Evolutionary conservation across 2,329 filamentous ascomycete species (phyloP).

Genomic region (Cadophora malorum): DNA sequence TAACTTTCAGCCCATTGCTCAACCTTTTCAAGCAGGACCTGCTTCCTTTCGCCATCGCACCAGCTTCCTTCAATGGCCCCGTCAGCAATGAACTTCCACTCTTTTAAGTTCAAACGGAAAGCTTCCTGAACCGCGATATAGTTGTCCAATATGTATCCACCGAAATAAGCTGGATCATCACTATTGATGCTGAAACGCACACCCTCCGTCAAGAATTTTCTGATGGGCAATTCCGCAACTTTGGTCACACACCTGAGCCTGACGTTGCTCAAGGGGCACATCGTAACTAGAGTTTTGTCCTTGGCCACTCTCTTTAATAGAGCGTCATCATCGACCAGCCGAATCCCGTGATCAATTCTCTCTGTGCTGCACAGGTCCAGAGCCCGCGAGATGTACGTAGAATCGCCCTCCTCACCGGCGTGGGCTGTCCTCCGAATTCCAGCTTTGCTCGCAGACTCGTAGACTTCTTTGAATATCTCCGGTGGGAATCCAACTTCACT

Average conservation of each 20-base stretch:
- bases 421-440: constrained; percentile 73
- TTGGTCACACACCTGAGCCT: constrained; percentile 54
- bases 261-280: constrained; percentile 79
- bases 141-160: constrained; percentile 76
- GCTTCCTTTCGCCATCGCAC: constrained; percentile 69
- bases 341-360: constrained; percentile 79
- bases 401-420: constrained; percentile 76
- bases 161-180: constrained; percentile 64
- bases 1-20: constrained; percentile 46
- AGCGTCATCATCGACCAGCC: constrained; percentile 63
- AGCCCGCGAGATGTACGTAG: constrained; percentile 68
- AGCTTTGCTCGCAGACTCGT: constrained; percentile 56
- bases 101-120: constrained; percentile 65
- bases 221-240: constrained; percentile 53
- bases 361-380: constrained; percentile 65
- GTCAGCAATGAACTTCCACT: constrained; percentile 70
- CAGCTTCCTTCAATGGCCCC: constrained; percentile 72
- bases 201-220: constrained; percentile 51
- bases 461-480: constrained; percentile 67
- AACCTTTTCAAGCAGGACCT: constrained; percentile 58
- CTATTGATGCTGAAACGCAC: constrained; percentile 56
- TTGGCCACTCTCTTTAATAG: constrained; percentile 64
- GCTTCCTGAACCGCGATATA: constrained; percentile 78
- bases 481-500: constrained; percentile 64
- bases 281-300: constrained; percentile 66